Base-by-base conservation (phyloP, 1,284 basidiomycete genomes). In the Austroboletus rostrupii region DNA sequence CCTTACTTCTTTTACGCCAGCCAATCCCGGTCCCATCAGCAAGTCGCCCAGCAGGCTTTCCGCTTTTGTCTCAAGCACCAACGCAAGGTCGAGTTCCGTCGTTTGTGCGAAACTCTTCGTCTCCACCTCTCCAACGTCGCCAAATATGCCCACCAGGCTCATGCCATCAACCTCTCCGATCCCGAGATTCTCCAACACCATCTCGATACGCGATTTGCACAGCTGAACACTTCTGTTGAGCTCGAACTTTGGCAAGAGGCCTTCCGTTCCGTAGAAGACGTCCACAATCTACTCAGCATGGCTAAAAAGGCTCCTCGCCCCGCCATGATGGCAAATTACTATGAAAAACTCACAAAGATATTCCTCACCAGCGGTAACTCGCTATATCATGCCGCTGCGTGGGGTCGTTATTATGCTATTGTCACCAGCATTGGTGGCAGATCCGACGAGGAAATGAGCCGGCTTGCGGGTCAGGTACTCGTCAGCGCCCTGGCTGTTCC, bases 211-310 rank as follows among this genome's bases (percentile, higher is more conserved):
- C 92, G 97, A 53, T 98, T 99, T 69, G 90, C 93, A 32, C 96
- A 99, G 75, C 85, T 99, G 57, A 94, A 96, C 67, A 90, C 92
- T n/a, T 95, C 95, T 9, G 95, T 98, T 56, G 93, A 98, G 70
- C 87, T 99, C 56, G 97, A 99, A 73, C 81, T 99, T 43, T 99
- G 96, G 97, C 96, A 98, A 68, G 96, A 99, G 70, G 96, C 94
- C 5, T 99, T 98, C 83, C 90, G 97, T 53, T 94, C 92, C 41
- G 92, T 98, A 53, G 96, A 99, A 70, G 97, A 99, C 69, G 92
- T 99, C 38, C 96, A 99, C 75, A 95, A 94, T 64, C 80, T 99
- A 43, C 83, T 99, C 59, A 92, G 87, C 23, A 86, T 94, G 81
- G 83, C 90, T 29, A 97, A 97, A 71, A 95, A 95, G 72, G 83